Evolutionary conservation across 805 yeast genomes (phyloP), one percentile per base, ranked within the genome.

Genomic region (Ogataea corticis): DNA sequence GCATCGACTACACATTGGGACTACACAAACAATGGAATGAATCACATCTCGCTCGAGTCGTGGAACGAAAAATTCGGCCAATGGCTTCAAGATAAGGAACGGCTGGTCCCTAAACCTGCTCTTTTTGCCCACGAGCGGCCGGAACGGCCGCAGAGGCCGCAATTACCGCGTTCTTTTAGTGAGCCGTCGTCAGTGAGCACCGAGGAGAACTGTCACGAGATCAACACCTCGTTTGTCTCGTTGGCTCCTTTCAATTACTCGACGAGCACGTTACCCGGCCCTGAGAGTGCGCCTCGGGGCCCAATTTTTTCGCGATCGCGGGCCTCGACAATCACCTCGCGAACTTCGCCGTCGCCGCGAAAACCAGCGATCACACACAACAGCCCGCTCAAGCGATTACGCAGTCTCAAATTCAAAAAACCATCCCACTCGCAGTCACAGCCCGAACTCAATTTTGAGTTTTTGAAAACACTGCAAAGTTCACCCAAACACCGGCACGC

Each of bases 351-450:
- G 43, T 7, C 32, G 48, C 19, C 23, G 23, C 2, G 33, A 28
- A 28, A 38, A 38, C 17, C 41, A 21, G 25, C 25, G 42, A 6
- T 58, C 63, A 1, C 50, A 46, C 33, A n/a, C n/a, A n/a, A n/a
- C n/a, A 60, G 65, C 38, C 66, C 66, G 12, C 41, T 63, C 18
- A 62, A 63, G 39, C 43, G 60, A 30, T 38, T 63, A 16, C 50
- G 48, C 37, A 52, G 59, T 33, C 51, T 61, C 23, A 57, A 57
- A 39, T 56, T 59, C 44, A 49, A 35, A 21, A 52, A 33, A 42
- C 40, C 42, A 11, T 21, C 46, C 5, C 51, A 53, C 42, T 51
- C 56, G 17, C 54, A 51, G 15, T 49, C 55, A 19, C 57, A 49
- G 21, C 56, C 57, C 6, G 63, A 62, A 29, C 45, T 62, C 10